Conservation (phyloP, 768 basidiomycete genomes). For the Obba rivulosa region DNA sequence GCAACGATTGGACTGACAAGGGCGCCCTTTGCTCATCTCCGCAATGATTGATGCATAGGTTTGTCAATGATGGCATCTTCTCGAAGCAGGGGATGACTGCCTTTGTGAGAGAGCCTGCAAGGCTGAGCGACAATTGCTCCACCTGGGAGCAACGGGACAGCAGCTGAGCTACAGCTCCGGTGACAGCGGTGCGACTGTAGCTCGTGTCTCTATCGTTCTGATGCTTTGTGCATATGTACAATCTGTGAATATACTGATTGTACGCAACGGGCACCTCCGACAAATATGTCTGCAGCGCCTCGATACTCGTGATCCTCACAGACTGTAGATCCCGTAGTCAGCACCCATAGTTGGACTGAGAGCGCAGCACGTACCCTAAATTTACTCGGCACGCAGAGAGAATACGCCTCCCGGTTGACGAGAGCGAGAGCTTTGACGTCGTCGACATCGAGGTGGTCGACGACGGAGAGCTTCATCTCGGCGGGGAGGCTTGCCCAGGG, state of each 20-base stretch:
- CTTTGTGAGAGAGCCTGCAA: constrained; percentile 46
- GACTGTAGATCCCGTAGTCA: constrained; percentile 25
- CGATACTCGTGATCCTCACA: constrained; percentile 42
- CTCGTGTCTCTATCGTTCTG: neutral
- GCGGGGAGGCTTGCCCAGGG: constrained; percentile 55
- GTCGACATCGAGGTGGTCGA: constrained; percentile 40
- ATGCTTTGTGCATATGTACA: constrained; percentile 43
- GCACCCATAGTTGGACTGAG: neutral
- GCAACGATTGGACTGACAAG: constrained; percentile 26
- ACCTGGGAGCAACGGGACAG: constrained; percentile 47
- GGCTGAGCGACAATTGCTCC: constrained; percentile 38
- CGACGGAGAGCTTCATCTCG: constrained; percentile 59
- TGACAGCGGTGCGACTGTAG: constrained; percentile 19
- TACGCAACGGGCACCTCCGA: constrained; percentile 53
- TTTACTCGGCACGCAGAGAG: constrained; percentile 48
- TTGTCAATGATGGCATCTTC: constrained; percentile 35
- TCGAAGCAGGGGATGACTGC: constrained; percentile 45
- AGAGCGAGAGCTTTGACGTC: constrained; percentile 44
- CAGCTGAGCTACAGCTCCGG: constrained; percentile 45
- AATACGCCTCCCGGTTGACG: constrained; percentile 46
- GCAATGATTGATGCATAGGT: constrained; percentile 44
- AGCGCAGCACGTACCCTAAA: constrained; percentile 44
- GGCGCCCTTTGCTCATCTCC: constrained; percentile 30
- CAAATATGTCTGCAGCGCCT: constrained; percentile 47
- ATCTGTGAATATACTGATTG: constrained; percentile 41